Evolutionary conservation across 192 early-diverging fungal genomes (phyloP).

Genomic region (Coemansia sp.): DNA sequence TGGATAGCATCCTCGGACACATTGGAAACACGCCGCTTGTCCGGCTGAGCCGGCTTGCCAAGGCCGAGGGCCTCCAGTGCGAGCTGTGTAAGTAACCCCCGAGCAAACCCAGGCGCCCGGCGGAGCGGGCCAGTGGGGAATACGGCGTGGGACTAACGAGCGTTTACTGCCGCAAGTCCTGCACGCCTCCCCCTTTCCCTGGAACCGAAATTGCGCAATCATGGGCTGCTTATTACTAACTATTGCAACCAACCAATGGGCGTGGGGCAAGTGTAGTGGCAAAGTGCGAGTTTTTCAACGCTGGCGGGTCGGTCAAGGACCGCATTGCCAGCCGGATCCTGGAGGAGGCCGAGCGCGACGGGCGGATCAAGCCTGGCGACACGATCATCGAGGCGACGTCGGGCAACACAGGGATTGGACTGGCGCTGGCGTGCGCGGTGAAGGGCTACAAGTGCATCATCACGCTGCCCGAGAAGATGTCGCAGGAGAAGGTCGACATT

Average conservation of each 20-base stretch:
- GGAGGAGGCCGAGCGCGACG: conserved; percentile 90
- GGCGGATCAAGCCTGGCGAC: conserved; percentile 84
- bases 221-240: neutral
- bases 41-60: conserved; percentile 82
- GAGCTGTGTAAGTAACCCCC: conserved; percentile 61
- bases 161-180: neutral
- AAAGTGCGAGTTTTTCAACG: conserved; percentile 99
- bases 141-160: neutral
- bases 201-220: conserved; percentile 2
- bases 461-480: conserved; percentile 99
- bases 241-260: neutral
- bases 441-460: conserved; percentile 99
- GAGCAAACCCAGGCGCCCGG: no score
- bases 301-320: conserved; percentile 99
- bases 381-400: conserved; percentile 99
- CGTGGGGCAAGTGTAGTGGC: conserved; percentile 51
- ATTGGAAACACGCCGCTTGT: conserved; percentile 97
- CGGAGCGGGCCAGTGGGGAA: neutral
- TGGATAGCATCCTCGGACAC: conserved; percentile 88
- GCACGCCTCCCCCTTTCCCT: neutral
- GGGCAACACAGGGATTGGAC: conserved; percentile 99
- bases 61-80: conserved; percentile 89
- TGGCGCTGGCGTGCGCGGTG: conserved; percentile 95
- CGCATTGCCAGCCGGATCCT: conserved; percentile 97
- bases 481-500: conserved; percentile 98